Base-by-base conservation (phyloP, 768 basidiomycete genomes). In the Lactarius pseudohatsudake region DNA sequence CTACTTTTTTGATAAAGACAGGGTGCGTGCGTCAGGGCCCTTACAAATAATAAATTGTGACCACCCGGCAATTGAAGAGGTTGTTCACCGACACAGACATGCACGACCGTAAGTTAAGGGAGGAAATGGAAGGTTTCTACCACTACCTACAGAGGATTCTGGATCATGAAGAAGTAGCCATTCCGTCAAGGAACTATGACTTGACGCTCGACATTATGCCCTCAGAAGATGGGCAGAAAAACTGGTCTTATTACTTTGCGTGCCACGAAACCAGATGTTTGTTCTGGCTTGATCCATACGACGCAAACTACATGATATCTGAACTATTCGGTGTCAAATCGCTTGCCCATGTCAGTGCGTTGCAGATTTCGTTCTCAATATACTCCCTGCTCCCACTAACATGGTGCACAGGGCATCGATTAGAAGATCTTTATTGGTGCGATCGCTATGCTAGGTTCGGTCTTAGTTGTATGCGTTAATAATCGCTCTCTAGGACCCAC, bases 21-120 rank as follows among this genome's bases (percentile, higher is more conserved):
- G 79, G 75, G 86, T 86, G 53, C 9, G 78, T 70, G 47, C 18
- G 43, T 43, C 6, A 22, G 9, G 40, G 10, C 54, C 10, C 28
- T 56, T 9, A 3, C 28, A 22, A 13, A 47, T 58, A 40, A n/a
- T 26, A 22, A 30, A 5, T 3, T 34, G 30, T n/a, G 18, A 57
- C 20, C 28, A 41, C 41, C 41, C 4, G 20, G 6, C 8, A 1
- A 54, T 18, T 40, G n/a, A 36, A 86, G 83, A 80, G 77, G 60
- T 78, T 84, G 0, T 82, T 82, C 40, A 86, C 86, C 0, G 87
- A 88, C 65, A 80, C 80, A 22, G 72, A 87, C 67, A 74, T 88
- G 16, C 81, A 77, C 40, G 76, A 85, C 32, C 10, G 47, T 0
- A 73, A 70, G 0, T 75, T 80, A 7, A 65, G 73, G 11, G 36